These are phyloP conservation scores for Pseudozyma flocculosa DNA, from an alignment of 1,284 basidiomycete genomes.

Conservation along the genomic window DNA sequence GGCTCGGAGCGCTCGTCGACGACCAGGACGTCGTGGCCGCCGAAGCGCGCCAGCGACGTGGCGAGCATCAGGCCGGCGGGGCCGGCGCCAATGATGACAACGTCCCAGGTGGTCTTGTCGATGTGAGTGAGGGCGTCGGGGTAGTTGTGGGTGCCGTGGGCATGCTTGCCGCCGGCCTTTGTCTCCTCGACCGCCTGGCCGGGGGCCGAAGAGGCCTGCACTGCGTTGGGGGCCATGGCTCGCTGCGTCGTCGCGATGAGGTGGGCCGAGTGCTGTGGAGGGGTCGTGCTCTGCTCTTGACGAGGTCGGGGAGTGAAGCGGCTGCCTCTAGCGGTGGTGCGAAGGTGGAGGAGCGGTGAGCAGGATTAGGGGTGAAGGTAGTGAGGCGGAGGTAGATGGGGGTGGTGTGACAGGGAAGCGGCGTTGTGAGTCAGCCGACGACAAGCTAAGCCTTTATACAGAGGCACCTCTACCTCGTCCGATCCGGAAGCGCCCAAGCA, in stretches of 20 bases:
- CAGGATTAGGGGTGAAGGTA: no score
- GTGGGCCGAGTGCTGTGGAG: background rate
- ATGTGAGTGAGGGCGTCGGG: conserved; percentile 42
- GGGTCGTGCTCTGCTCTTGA: no score
- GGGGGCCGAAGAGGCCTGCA: conserved; percentile 25
- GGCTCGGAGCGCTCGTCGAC: conserved; percentile 58
- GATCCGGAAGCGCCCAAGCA: no score
- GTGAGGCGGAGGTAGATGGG: no score
- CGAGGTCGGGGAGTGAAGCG: no score
- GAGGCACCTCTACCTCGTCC: no score
- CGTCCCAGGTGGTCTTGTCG: conserved; percentile 42
- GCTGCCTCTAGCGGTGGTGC: no score
- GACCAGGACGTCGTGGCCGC: conserved; percentile 49
- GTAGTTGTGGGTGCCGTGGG: conserved; percentile 48
- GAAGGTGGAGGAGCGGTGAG: no score
- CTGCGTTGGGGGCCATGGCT: background rate
- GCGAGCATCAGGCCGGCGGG: conserved; percentile 55
- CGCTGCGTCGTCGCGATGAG: background rate
- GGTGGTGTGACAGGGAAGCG: no score
- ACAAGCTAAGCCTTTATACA: no score
- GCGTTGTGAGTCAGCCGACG: no score
- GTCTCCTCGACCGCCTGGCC: conserved; percentile 36
- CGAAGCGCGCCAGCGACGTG: conserved; percentile 47
- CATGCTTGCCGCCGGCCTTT: conserved; percentile 40
- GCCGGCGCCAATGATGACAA: conserved; percentile 52